Base-by-base conservation (phyloP, 73 alveolate species). In the Tetrahymena borealis region DNA sequence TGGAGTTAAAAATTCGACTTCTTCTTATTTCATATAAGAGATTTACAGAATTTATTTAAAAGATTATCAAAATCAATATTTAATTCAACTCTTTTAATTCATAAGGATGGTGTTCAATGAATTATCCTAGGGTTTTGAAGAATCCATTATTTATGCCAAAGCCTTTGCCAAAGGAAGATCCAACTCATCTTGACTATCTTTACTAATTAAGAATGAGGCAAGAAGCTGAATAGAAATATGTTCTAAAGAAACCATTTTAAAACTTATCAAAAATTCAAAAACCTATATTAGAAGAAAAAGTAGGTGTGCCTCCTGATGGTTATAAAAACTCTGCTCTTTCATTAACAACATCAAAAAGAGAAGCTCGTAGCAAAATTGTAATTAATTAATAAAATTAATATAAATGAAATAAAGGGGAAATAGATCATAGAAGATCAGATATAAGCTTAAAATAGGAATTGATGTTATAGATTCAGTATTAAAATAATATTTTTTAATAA, bases 61-160 rank as follows among this genome's bases (percentile, higher is more conserved):
- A n/a, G n/a, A n/a, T n/a, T n/a, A n/a, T n/a, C n/a, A n/a, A n/a
- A n/a, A n/a, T n/a, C n/a, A n/a, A n/a, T n/a, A n/a, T n/a, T n/a
- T n/a, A n/a, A n/a, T n/a, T n/a, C n/a, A n/a, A n/a, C n/a, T n/a
- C n/a, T 18, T n/a, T 9, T 15, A 60, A 60, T 20, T 41, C 78
- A 60, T 24, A 24, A 35, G 95, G 95, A 77, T 92, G 95, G 95
- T 92, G 92, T 16, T 60, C 95, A 0, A 92, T 92, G 95, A 92
- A 92, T 92, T 92, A 92, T 20, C 95, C 95, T 60, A 85, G 92
- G 36, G 95, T 92, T 11, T 78, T 92, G 2, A 32, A 78, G 33
- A 92, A 92, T 92, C 95, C 95, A 1, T 79, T 78, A 35, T 92
- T 92, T 78, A 92, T 92, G 95, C 95, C 95, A 4, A 92, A 92